These are phyloP conservation scores for Aspergillus costaricaensis DNA, from an alignment of 2,329 filamentous ascomycete species.

Conservation along the genomic window DNA sequence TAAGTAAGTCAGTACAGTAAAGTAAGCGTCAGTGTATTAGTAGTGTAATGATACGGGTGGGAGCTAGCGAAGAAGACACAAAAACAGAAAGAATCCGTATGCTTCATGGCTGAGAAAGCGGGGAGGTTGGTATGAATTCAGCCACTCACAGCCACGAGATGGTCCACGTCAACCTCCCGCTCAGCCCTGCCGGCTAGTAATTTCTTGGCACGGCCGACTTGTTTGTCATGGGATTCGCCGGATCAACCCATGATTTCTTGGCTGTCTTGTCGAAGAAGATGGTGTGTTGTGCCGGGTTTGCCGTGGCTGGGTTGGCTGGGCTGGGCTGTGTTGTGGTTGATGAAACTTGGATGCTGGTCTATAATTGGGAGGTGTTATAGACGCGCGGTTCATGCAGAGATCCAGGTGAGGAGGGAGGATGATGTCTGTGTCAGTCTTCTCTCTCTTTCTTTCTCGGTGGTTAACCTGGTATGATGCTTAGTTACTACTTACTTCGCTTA, in stretches of 20 bases:
- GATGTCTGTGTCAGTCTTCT: background rate
- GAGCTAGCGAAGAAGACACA: too few species aligned
- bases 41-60: too few species aligned
- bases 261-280: too few species aligned
- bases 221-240: background rate
- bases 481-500: background rate
- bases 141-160: conserved; percentile 9
- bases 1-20: too few species aligned
- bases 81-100: too few species aligned
- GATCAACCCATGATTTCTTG: too few species aligned
- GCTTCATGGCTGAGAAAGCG: background rate
- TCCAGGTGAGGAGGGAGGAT: background rate
- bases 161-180: conserved; percentile 7
- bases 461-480: too few species aligned
- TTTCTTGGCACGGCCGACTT: background rate
- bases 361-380: background rate
- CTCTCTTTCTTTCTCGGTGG: too few species aligned
- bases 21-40: too few species aligned
- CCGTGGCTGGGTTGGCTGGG: background rate
- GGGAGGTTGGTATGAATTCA: background rate
- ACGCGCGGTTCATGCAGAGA: conserved; percentile 2
- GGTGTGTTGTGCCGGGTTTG: background rate
- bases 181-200: conserved; percentile 9
- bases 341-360: background rate
- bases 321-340: background rate